Base-by-base conservation (phyloP, 1,284 basidiomycete genomes). In the Acaromyces ingoldii region DNA sequence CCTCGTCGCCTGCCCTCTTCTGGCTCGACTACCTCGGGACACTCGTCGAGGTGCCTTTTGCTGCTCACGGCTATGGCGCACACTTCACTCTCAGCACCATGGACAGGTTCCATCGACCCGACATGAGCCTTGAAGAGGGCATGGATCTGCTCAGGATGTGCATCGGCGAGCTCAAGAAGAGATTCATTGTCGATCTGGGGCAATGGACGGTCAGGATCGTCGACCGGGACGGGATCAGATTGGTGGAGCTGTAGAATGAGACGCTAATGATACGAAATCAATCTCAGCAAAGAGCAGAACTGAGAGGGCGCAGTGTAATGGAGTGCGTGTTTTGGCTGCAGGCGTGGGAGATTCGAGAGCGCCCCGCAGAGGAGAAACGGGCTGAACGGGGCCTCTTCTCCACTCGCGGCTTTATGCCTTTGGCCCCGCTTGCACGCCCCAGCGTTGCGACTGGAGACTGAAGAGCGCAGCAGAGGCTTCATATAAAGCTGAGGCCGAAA, bases 1-100 rank as follows among this genome's bases (percentile, higher is more conserved):
- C 75, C 22, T 69, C 70, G 9, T 63, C 74, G 15, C 91, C 80
- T 3, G 85, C 87, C 61, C 81, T 97, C 4, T 96, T 92, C 79
- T 97, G 92, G 91, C 81, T 96, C 59, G 93, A 98, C 78, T 91
- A 95, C 76, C 82, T 95, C 39, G 93, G 93, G 33, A 95, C 93
- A 6, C 81, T 88, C 69, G 84, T 85, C 1, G 82, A 85, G 46
- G 88, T 97, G 4, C 91, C 92, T 0, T 98, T 92, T 75, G 92
- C 85, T 6, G 91, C 91, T 0, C 93, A 97, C 75, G 95, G 93
- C 1, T 92, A 97, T 74, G 93, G 91, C 33, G 84, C 86, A 56
- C 93, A 92, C 78, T 93, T 98, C 76, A 86, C 85, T 19, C 79
- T 97, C 67, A 86, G 87, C 82, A 88, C 92, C 69, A 82, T 98